These are phyloP conservation scores for Wickerhamomyces ciferrii DNA, from an alignment of 805 yeast genomes.

Conservation along the genomic window DNA sequence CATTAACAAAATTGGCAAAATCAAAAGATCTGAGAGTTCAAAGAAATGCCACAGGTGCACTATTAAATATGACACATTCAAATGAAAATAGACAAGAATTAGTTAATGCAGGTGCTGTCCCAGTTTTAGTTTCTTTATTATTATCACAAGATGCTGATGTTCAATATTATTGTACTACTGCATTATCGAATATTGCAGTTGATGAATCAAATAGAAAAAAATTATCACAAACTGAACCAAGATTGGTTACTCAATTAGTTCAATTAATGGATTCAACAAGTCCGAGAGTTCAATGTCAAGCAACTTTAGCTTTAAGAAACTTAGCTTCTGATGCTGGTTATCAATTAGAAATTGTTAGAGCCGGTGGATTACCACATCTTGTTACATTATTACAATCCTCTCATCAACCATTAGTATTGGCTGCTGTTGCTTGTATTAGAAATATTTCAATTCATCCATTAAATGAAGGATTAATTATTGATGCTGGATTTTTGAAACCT, in stretches of 20 bases:
- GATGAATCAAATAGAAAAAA: slow-evolving; percentile 88
- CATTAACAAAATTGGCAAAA: slow-evolving; percentile 90
- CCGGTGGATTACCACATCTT: slow-evolving; percentile 91
- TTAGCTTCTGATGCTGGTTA: slow-evolving; percentile 94
- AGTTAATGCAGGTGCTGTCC: slow-evolving; percentile 97
- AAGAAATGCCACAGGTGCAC: slow-evolving; percentile 97
- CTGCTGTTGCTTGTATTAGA: slow-evolving; percentile 97
- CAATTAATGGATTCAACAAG: slow-evolving; percentile 88
- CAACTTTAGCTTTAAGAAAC: slow-evolving; percentile 92
- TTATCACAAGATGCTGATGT: slow-evolving; percentile 92
- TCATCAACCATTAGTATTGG: slow-evolving; percentile 87
- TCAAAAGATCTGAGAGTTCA: slow-evolving; percentile 94
- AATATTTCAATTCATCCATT: slow-evolving; percentile 95
- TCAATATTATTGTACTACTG: slow-evolving; percentile 97
- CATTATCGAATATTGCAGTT: slow-evolving; percentile 93
- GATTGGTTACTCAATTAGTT: slow-evolving; percentile 82
- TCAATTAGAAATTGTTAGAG: slow-evolving; percentile 92
- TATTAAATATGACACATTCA: slow-evolving; percentile 96
- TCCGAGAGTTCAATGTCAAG: slow-evolving; percentile 97
- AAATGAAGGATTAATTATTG: slow-evolving; percentile 92
- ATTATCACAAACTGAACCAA: slow-evolving; percentile 87
- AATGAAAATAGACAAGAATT: slow-evolving; percentile 94
- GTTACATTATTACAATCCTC: slow-evolving; percentile 85
- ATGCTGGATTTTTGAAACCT: slow-evolving; percentile 93
- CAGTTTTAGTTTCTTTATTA: slow-evolving; percentile 84